A percentile compares a stretch with the other conserved stretches of the same genome.
Conservation (phyloP, 805 yeast genomes). For the Ogataea paradorogensis region DNA sequence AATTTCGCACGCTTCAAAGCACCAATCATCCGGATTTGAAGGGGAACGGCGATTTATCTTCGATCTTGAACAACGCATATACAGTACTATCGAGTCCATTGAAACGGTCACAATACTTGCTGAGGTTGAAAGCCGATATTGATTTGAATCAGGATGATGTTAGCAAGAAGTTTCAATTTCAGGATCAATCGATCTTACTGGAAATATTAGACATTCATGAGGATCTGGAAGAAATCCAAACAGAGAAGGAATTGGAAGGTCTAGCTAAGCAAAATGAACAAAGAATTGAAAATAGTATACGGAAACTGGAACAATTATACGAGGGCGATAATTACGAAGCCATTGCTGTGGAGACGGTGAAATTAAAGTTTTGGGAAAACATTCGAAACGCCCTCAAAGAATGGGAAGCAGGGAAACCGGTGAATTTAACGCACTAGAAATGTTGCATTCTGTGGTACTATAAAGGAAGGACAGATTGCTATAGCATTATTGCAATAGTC, state of each 20-base stretch:
- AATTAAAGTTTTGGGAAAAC: slow-evolving; percentile 81
- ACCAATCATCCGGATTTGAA: slow-evolving; percentile 76
- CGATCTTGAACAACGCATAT: slow-evolving; percentile 75
- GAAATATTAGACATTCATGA: slow-evolving; percentile 84
- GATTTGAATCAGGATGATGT: slow-evolving; percentile 62
- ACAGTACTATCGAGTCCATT: slow-evolving; percentile 68
- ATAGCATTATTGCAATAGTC: too few species aligned
- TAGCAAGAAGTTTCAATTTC: slow-evolving; percentile 36
- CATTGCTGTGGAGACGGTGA: slow-evolving; percentile 66
- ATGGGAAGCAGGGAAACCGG: slow-evolving; percentile 72
- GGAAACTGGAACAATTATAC: slow-evolving; percentile 46
- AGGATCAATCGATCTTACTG: slow-evolving; percentile 58
- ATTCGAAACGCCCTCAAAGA: slow-evolving; percentile 70
- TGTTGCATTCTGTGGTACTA: too few species aligned
- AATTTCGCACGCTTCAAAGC: slow-evolving; percentile 71
- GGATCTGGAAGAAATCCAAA: slow-evolving; percentile 62
- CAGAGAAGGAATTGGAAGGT: slow-evolving; percentile 53
- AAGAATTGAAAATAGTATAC: slow-evolving; percentile 49
- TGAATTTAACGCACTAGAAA: slow-evolving; percentile 55
- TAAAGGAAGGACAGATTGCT: too few species aligned
- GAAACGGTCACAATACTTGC: slow-evolving; percentile 59
- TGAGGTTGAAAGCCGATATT: slow-evolving; percentile 41
- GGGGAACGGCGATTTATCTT: slow-evolving; percentile 36
- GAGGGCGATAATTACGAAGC: slow-evolving; percentile 46
- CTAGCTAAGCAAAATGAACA: slow-evolving; percentile 54